phyloP scores from a whole-genome alignment of 768 basidiomycete genomes.

The Pholiota conissans region DNA sequence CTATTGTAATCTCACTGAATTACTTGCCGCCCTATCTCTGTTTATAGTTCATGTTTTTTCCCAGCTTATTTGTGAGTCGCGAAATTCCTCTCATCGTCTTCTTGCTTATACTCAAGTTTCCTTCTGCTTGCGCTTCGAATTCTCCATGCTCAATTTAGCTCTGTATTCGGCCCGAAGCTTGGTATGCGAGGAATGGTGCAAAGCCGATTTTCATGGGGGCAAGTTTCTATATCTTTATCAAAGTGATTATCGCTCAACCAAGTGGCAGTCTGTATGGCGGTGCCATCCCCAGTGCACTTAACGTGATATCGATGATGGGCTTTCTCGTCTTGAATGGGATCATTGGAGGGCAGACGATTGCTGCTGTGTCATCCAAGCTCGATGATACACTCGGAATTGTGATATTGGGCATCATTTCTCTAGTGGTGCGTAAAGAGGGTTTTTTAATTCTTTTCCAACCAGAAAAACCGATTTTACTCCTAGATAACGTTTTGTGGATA shows the following conservation, averaged over 20 bases:
- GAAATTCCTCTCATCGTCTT: neutral
- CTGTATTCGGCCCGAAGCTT: conserved; percentile 76
- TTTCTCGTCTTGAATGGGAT: conserved; percentile 70
- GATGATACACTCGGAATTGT: conserved; percentile 40
- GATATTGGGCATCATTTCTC: conserved; percentile 36
- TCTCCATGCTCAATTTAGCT: conserved; percentile 24
- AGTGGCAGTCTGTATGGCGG: conserved; percentile 55
- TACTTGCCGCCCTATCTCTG: neutral
- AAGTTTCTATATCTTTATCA: conserved; percentile 1
- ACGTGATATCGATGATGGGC: conserved; percentile 59
- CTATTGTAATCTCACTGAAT: no score
- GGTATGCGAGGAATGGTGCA: conserved; percentile 83
- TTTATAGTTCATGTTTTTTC: conserved; percentile 38
- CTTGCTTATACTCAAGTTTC: neutral
- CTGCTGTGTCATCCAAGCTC: conserved; percentile 46
- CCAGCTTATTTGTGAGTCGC: conserved; percentile 64
- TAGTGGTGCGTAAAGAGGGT: conserved; percentile 28
- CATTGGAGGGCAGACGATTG: conserved; percentile 66
- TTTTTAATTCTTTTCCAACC: neutral
- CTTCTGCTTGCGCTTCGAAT: neutral
- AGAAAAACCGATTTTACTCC: neutral
- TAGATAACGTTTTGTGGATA: conserved; percentile 66
- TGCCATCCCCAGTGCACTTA: conserved; percentile 51
- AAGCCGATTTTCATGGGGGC: conserved; percentile 40
- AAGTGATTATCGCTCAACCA: neutral